Evolutionary conservation across 2,329 filamentous ascomycete genomes (phyloP), one percentile per base, ranked within the genome.

Genomic region (Alternaria dauci): DNA sequence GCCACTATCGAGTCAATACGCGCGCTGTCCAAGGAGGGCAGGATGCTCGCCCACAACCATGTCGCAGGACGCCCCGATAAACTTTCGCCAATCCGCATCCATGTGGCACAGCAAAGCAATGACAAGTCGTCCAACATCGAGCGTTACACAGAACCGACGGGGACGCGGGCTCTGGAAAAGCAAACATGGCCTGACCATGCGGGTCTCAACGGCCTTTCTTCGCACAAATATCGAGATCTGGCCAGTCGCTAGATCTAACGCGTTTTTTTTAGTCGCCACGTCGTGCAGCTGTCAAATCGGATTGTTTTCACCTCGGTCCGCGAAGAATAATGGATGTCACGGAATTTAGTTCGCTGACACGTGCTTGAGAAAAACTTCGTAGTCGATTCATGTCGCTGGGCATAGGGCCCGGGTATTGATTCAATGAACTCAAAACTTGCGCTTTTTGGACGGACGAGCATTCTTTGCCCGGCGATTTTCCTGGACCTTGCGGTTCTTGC

Each of bases 391-490:
- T 52, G 50, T 56, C 51, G 48, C 47, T 55, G 42, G 43, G 43
- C 38, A 26, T 44, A 26, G 18, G 20, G 39, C 39, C 38, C 41
- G 52, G 55, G 56, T 65, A 65, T 67, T 62, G 62, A 56, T 53
- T 52, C 53, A 57, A 62, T 57, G 46, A 60, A 48, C 61, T 77
- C 68, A 79, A 60, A 72, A 65, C 61, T 81, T 83, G 66, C 76
- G 82, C 81, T 86, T 93, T 81, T 86, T 91, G 41, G 86, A 76
- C 8, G 93, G 93, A 71, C 94, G 84, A 8, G 92, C 94, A 79
- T 97, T 98, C 88, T 99, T 98, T 75, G 91, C 90, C 77, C 83
- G 88, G 76, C 87, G 88, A 81, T 86, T 87, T 82, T 96, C 91
- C 83, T 91, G 86, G 73, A 93, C 75, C 77, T 89, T 89, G 74